These are phyloP conservation scores for Cruciata laevipes DNA, from an alignment of 257 asterid species.

Conservation along the genomic window DNA sequence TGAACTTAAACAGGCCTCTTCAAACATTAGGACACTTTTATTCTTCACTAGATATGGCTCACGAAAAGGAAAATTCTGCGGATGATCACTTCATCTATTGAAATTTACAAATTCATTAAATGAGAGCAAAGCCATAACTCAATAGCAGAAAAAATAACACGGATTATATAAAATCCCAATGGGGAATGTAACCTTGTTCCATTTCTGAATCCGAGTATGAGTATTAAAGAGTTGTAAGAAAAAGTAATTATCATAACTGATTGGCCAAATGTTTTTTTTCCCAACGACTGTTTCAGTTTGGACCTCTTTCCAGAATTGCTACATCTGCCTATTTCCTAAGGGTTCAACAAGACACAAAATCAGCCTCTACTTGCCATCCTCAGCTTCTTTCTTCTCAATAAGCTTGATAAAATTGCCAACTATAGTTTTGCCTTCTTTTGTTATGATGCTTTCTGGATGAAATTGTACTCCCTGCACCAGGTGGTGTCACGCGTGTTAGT, in stretches of 20 bases:
- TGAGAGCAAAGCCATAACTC: neutral
- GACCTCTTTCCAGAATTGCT: neutral
- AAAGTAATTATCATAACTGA: neutral
- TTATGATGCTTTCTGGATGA: slow-evolving; percentile 86
- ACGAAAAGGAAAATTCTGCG: too few species aligned
- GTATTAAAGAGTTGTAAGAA: neutral
- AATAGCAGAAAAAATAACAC: neutral
- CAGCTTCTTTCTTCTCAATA: slow-evolving; percentile 64
- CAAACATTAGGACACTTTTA: too few species aligned
- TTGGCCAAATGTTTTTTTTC: neutral
- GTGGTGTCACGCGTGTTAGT: slow-evolving; percentile 4
- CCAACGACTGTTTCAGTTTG: neutral
- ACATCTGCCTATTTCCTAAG: neutral
- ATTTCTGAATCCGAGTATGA: neutral
- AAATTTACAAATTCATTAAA: too few species aligned
- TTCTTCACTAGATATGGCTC: too few species aligned
- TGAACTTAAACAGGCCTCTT: too few species aligned
- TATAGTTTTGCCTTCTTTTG: slow-evolving; percentile 63
- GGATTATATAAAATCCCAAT: neutral
- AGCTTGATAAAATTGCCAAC: slow-evolving; percentile 62
- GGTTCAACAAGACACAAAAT: neutral
- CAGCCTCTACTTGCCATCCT: slow-evolving; percentile 23
- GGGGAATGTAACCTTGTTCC: neutral
- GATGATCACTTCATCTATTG: too few species aligned
- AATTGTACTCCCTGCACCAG: slow-evolving; percentile 79